A percentile compares a stretch with the other conserved stretches of the same genome.
Conservation (phyloP, 2,329 filamentous ascomycete species). For the Hymenoscyphus salicellus region DNA sequence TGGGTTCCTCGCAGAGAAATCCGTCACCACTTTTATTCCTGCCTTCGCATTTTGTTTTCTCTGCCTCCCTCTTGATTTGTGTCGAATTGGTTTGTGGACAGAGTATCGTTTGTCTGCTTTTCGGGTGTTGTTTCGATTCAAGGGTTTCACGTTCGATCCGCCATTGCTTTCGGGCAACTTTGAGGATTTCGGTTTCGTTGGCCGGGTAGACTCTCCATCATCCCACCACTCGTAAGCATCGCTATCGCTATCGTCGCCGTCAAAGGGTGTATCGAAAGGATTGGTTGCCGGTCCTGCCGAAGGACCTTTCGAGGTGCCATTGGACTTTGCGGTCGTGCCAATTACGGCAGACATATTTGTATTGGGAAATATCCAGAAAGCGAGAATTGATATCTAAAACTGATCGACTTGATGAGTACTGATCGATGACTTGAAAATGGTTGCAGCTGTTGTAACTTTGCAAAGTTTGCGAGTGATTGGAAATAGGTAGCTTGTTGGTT, state of each 20-base stretch:
- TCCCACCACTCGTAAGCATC: conserved; percentile 35
- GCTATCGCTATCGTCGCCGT: conserved; percentile 20
- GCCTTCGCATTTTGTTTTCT: conserved; percentile 58
- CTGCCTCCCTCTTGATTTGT: conserved; percentile 59
- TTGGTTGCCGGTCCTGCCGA: conserved; percentile 21
- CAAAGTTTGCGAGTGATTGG: background rate
- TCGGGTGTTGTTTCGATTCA: conserved; percentile 19
- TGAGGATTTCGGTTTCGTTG: conserved; percentile 22
- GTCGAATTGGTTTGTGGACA: conserved; percentile 38
- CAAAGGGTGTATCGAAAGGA: conserved; percentile 29
- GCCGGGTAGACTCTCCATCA: conserved; percentile 25
- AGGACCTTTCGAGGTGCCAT: conserved; percentile 13
- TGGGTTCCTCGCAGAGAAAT: conserved; percentile 55
- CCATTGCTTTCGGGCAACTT: conserved; percentile 19
- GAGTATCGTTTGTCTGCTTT: conserved; percentile 31
- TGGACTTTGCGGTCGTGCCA: conserved; percentile 5
- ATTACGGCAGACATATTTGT: conserved; percentile 23
- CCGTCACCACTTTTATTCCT: conserved; percentile 68
- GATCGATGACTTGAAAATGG: background rate
- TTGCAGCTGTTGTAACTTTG: conserved; percentile 1
- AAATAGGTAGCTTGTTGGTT: conserved; percentile 1
- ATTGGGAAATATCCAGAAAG: background rate
- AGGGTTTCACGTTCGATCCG: conserved; percentile 16
- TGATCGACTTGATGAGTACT: background rate
- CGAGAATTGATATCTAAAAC: background rate